Conservation (phyloP, 345 rosid genomes). For the Cochlearia excelsa region DNA sequence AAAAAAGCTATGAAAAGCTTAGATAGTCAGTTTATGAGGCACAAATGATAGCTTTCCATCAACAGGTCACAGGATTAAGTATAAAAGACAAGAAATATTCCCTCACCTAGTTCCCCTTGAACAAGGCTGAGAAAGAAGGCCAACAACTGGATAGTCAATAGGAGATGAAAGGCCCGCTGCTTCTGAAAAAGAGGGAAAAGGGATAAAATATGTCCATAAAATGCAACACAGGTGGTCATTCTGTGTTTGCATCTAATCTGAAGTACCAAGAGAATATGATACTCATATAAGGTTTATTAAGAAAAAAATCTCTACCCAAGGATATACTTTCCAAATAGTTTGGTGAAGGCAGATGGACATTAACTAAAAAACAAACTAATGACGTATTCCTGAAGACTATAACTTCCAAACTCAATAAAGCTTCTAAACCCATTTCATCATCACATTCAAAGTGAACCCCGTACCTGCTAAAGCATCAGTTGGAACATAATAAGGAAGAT, state of each 20-base stretch:
- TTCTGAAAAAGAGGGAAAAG: slow-evolving; percentile 48
- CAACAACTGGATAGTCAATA: slow-evolving; percentile 59
- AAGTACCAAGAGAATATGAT: slow-evolving; percentile 16
- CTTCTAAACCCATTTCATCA: slow-evolving; percentile 17
- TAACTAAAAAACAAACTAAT: slow-evolving; percentile 18
- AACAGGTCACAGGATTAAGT: slow-evolving; percentile 11
- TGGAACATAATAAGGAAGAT: slow-evolving; percentile 67
- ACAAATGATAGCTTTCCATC: slow-evolving; percentile 5
- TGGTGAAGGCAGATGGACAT: slow-evolving; percentile 24
- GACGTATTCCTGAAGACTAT: slow-evolving; percentile 10
- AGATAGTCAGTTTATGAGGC: slow-evolving; percentile 8
- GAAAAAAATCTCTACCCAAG: slow-evolving; percentile 3
- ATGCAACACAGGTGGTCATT: slow-evolving; percentile 16
- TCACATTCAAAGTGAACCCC: slow-evolving; percentile 6
- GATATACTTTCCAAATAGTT: slow-evolving; percentile 9
- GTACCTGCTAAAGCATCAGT: slow-evolving; percentile 65
- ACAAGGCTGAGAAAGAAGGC: slow-evolving; percentile 75
- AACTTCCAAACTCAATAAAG: slow-evolving; percentile 8
- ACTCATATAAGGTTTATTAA: background rate
- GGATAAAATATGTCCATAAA: slow-evolving; percentile 21
- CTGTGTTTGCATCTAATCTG: slow-evolving; percentile 19
- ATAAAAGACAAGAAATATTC: slow-evolving; percentile 1
- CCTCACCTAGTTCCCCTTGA: slow-evolving; percentile 69
- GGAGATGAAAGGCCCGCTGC: slow-evolving; percentile 57
- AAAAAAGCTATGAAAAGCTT: slow-evolving; percentile 20